Base-by-base conservation (phyloP, 805 yeast genomes). In the Monosporozyma aerobia region DNA sequence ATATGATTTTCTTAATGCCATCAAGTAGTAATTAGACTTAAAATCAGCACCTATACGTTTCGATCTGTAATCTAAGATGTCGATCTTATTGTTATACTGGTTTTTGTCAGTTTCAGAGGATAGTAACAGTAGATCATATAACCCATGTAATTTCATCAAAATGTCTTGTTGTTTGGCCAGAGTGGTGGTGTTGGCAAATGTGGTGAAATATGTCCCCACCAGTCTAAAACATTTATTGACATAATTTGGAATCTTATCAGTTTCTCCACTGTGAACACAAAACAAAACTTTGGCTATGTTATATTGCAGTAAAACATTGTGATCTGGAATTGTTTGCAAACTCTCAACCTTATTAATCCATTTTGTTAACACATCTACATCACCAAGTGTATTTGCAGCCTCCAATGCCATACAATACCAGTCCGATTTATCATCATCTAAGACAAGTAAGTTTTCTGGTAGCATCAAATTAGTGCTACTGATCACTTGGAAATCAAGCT, bases 361-460 rank as follows among this genome's bases (percentile, higher is more conserved):
- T 45, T 74, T 71, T 8, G 64, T 63, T 1, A 90, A 64, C 11
- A 75, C 73, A 0, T 64, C 63, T 40, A 77, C 58, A 41, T 81
- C 78, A 0, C 90, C 89, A 1, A 82, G 74, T 25, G 80, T 74
- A 59, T 88, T 79, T 0, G 96, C 79, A 0, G 96, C 85, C 54
- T 85, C 87, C 2, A 89, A 68, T 0, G 90, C 97, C 46, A 84
- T 76, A 53, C 77, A 69, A 2, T 82, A 69, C 83, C 87, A 83
- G 3, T 80, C 85, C 5, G 55, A 52, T 5, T 62, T 51, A 13
- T 60, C 60, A 23, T 14, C 73, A 69, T 14, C 71, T 56, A 51
- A 61, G 57, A 19, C 62, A 3, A 41, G 14, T 6, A 59, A 1
- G 74, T 55, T 2, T 72, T 70, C 46, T 1, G 77, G 67, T 2